Evolutionary conservation across 1,139 yeast species (phyloP).

Genomic region (Wickerhamomyces sp.): DNA sequence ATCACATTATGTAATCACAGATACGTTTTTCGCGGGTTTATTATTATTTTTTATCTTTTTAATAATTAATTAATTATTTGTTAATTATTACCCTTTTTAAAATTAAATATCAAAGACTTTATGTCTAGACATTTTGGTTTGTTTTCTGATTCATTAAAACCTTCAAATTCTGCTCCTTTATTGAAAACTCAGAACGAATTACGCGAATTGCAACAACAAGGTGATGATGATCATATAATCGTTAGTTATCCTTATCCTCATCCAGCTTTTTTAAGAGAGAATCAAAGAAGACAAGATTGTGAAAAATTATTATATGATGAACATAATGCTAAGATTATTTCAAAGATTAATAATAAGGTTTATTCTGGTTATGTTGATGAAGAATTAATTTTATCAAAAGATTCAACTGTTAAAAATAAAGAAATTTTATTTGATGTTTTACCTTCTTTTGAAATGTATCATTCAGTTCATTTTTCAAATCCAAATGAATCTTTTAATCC

Average conservation of each 20-base stretch:
- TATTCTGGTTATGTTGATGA: not conserved
- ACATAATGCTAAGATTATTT: constrained; percentile 2
- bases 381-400: not conserved
- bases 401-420: constrained; percentile 4
- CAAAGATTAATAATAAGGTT: constrained; percentile 1
- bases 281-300: constrained; percentile 6
- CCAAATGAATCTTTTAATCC: constrained; percentile 12
- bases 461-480: constrained; percentile 44
- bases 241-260: constrained; percentile 12
- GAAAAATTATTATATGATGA: constrained; percentile 3
- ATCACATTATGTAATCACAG: no score
- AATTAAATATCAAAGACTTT: no score
- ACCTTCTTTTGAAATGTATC: constrained; percentile 64
- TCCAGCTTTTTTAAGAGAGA: constrained; percentile 11
- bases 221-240: not conserved
- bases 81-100: no score
- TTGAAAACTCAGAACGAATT: not conserved
- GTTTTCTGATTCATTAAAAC: no score
- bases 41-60: no score
- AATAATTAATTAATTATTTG: no score
- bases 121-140: no score
- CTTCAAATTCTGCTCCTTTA: not conserved
- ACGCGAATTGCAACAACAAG: no score
- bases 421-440: constrained; percentile 37
- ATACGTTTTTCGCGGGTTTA: no score